These are phyloP conservation scores for Apiotrichum sp. DNA, from an alignment of 1,284 basidiomycete species.

Conservation along the genomic window DNA sequence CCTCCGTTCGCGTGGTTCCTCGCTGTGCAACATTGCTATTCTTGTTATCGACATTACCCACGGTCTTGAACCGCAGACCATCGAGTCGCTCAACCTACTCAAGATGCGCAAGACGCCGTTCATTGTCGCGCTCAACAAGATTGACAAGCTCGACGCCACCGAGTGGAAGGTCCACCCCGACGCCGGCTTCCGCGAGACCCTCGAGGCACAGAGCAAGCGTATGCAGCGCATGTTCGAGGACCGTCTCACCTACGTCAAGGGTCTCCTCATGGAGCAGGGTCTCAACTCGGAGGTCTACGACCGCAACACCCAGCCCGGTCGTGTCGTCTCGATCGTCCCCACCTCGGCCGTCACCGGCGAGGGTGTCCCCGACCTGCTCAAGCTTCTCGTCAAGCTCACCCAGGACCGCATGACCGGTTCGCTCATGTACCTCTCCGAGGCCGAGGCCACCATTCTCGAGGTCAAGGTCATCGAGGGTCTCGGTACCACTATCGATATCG, in stretches of 20 bases:
- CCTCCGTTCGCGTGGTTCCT: conserved; percentile 89
- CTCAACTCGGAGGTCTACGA: conserved; percentile 94
- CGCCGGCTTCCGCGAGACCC: conserved; percentile 83
- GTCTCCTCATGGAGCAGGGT: conserved; percentile 96
- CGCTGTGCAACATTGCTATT: conserved; percentile 98
- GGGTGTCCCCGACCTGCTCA: conserved; percentile 99
- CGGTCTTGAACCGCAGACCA: conserved; percentile 92
- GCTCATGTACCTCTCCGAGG: conserved; percentile 96
- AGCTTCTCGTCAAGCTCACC: conserved; percentile 93
- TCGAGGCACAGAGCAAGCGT: conserved; percentile 73
- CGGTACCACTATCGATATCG: conserved; percentile 96
- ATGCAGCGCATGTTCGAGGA: conserved; percentile 93
- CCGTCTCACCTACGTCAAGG: conserved; percentile 73
- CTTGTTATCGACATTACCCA: conserved; percentile 99
- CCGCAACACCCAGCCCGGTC: conserved; percentile 92
- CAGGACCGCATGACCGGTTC: conserved; percentile 97
- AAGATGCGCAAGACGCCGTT: conserved; percentile 96
- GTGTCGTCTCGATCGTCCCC: conserved; percentile 92
- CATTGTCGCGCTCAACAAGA: conserved; percentile 96
- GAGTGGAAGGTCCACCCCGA: conserved; percentile 91
- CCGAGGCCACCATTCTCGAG: conserved; percentile 98
- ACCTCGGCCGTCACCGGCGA: conserved; percentile 98
- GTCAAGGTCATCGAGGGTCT: conserved; percentile 99
- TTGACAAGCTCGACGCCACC: conserved; percentile 45
- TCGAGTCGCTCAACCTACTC: conserved; percentile 90